These are phyloP conservation scores for Trametes villosa DNA, from an alignment of 768 basidiomycete genomes.

Conservation along the genomic window DNA sequence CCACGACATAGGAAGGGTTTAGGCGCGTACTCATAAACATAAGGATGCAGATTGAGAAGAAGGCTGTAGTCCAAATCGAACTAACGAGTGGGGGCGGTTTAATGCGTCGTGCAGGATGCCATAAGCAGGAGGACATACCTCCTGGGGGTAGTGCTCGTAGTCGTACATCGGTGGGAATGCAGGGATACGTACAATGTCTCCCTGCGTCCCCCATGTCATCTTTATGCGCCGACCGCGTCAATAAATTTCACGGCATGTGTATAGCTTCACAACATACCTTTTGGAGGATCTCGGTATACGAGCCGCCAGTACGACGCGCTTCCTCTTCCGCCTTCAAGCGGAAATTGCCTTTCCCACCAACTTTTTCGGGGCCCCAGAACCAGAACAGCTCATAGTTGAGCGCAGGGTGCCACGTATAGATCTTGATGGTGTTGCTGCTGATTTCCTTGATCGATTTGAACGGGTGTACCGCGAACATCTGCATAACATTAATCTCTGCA, in stretches of 20 bases:
- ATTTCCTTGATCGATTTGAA: slow-evolving; percentile 3
- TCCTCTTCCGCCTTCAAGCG: slow-evolving; percentile 11
- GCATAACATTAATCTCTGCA: background rate
- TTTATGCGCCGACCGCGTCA: background rate
- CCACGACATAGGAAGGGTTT: background rate
- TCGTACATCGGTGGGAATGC: slow-evolving; percentile 31
- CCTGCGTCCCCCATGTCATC: slow-evolving; percentile 1
- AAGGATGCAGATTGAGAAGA: background rate
- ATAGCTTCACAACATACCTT: background rate
- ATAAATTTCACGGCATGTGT: background rate
- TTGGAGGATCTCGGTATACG: background rate
- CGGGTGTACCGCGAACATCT: slow-evolving; percentile 16
- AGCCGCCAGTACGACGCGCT: slow-evolving; percentile 1
- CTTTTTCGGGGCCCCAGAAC: slow-evolving; percentile 15
- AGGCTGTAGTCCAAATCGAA: background rate
- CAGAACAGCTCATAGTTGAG: slow-evolving; percentile 2
- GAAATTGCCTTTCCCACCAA: slow-evolving; percentile 16
- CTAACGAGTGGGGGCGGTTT: background rate
- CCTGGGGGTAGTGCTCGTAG: slow-evolving; percentile 27
- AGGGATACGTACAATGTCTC: slow-evolving; percentile 17
- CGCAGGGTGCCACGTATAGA: slow-evolving; percentile 19
- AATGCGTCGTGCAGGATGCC: background rate
- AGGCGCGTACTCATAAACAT: background rate
- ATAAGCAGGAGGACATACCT: slow-evolving; percentile 11
- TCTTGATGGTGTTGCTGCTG: slow-evolving; percentile 17